Evolutionary conservation across 2,329 filamentous ascomycete species (phyloP).

Genomic region (Fusarium floridanum): DNA sequence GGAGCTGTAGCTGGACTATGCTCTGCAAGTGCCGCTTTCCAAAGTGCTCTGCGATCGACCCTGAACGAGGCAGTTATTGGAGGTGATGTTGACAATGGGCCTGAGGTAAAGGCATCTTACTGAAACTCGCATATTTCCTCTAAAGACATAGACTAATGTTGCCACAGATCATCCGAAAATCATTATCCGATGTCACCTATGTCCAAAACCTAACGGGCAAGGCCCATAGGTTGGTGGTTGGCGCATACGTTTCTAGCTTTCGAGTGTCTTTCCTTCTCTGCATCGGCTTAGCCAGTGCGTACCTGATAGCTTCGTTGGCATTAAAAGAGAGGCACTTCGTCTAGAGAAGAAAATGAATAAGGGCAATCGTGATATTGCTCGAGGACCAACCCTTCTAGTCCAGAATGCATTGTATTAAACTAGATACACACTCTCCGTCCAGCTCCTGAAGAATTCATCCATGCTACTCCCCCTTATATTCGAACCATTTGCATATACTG

Average conservation of each 20-base stretch:
- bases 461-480: neutral
- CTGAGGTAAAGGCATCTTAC: neutral
- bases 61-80: neutral
- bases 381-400: neutral
- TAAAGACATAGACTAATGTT: neutral
- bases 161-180: neutral
- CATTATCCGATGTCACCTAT: neutral
- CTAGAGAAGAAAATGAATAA: neutral
- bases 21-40: neutral
- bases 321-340: neutral
- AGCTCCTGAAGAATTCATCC: neutral
- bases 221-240: neutral
- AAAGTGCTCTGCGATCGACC: neutral
- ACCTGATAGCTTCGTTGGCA: neutral
- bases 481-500: neutral
- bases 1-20: neutral
- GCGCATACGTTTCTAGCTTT: neutral
- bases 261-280: neutral
- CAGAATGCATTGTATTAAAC: neutral
- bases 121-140: neutral
- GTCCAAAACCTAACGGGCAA: neutral
- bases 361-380: neutral
- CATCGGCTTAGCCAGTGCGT: neutral
- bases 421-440: neutral
- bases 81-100: neutral